A percentile compares a stretch with the other conserved stretches of the same genome.
Evolutionary conservation across 257 asterid genomes (phyloP).

Genomic region (Solanum chaucha): DNA sequence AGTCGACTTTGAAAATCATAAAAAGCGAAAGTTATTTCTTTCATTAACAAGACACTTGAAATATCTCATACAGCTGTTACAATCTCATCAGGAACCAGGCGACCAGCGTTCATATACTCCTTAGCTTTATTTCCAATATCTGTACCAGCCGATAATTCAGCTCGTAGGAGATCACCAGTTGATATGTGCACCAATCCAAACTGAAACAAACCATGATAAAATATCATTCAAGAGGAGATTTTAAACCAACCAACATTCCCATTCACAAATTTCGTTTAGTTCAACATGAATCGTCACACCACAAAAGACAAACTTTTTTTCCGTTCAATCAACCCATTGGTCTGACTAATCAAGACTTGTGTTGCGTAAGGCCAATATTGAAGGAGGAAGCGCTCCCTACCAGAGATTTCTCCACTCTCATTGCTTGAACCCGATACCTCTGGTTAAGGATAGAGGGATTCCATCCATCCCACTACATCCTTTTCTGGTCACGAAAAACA

Average conservation of each 20-base stretch:
- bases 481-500: neutral
- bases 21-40: neutral
- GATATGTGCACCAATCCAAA: conserved; percentile 89
- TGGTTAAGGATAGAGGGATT: neutral
- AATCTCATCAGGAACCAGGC: conserved; percentile 80
- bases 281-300: neutral
- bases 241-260: neutral
- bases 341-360: neutral
- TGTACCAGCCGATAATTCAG: conserved; percentile 78
- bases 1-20: conserved; percentile 6
- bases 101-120: conserved; percentile 85
- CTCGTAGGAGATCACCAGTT: conserved; percentile 93
- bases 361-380: neutral
- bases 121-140: conserved; percentile 79
- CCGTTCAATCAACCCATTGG: neutral
- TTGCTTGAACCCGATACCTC: neutral
- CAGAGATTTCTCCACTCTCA: neutral
- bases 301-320: neutral
- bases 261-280: neutral
- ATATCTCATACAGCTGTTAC: conserved; percentile 65
- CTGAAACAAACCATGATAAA: conserved; percentile 27
- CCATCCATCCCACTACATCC: neutral
- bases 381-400: neutral
- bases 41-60: neutral
- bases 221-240: neutral